A percentile compares a stretch with the other conserved stretches of the same genome.
phyloP scores from a whole-genome alignment of 2,329 filamentous ascomycete species.

The Clarireedia sp. region DNA sequence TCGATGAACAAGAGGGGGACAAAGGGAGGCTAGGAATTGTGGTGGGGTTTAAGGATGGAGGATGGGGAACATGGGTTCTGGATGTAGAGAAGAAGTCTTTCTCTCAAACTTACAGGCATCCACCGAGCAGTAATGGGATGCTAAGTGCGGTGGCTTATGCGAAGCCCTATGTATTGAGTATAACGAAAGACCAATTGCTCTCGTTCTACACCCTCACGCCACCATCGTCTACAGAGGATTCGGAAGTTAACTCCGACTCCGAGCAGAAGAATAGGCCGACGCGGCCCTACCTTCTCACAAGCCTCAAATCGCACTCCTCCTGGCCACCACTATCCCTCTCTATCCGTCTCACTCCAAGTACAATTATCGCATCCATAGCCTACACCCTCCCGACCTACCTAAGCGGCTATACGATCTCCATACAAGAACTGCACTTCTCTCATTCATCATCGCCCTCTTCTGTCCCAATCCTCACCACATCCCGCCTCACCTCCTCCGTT shows the following conservation, averaged over 20 bases:
- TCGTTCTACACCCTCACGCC: slow-evolving; percentile 57
- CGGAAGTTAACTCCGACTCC: not conserved
- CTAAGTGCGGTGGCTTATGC: slow-evolving; percentile 65
- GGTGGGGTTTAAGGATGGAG: slow-evolving; percentile 64
- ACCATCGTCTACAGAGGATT: not conserved
- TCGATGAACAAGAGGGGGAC: slow-evolving; percentile 46
- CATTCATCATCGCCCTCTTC: slow-evolving; percentile 14
- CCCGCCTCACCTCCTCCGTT: slow-evolving; percentile 42
- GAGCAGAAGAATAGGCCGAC: not conserved
- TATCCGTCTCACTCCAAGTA: slow-evolving; percentile 56
- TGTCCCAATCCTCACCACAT: slow-evolving; percentile 33
- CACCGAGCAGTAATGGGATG: slow-evolving; percentile 29
- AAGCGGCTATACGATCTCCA: slow-evolving; percentile 78
- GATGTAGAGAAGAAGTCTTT: slow-evolving; percentile 33
- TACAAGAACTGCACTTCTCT: slow-evolving; percentile 75
- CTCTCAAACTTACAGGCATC: slow-evolving; percentile 18
- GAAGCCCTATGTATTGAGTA: slow-evolving; percentile 70
- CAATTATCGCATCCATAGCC: slow-evolving; percentile 73
- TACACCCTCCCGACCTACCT: slow-evolving; percentile 73
- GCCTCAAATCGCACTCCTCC: slow-evolving; percentile 72
- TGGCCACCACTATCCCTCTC: slow-evolving; percentile 75
- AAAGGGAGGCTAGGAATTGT: slow-evolving; percentile 48
- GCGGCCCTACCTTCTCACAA: slow-evolving; percentile 53
- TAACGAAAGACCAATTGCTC: slow-evolving; percentile 65
- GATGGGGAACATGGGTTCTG: slow-evolving; percentile 62